These are phyloP conservation scores for Thalassiosira profunda DNA, from an alignment of 108 stramenopile species.

Conservation along the genomic window DNA sequence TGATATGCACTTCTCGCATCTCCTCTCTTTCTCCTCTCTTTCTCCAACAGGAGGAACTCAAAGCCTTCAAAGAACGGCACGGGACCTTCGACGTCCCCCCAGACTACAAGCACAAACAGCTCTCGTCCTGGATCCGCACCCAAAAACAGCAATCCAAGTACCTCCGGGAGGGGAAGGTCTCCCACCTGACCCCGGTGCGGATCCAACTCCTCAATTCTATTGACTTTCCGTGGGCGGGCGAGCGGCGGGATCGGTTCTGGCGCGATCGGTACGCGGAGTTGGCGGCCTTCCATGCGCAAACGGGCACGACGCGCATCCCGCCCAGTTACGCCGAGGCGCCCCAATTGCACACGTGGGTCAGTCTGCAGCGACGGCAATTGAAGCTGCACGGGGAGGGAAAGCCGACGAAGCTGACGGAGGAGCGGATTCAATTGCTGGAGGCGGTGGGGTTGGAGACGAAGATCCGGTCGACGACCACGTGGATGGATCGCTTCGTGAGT, in stretches of 20 bases:
- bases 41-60: constrained; percentile 31
- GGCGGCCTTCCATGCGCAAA: constrained; percentile 24
- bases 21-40: background rate
- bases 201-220: constrained; percentile 52
- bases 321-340: constrained; percentile 26
- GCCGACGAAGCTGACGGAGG: constrained; percentile 38
- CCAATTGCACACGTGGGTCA: constrained; percentile 33
- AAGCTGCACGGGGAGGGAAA: constrained; percentile 54
- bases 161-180: constrained; percentile 47
- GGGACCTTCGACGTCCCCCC: constrained; percentile 47
- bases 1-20: background rate
- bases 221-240: constrained; percentile 57
- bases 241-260: constrained; percentile 46
- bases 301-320: constrained; percentile 22
- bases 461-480: constrained; percentile 34
- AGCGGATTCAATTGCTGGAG: constrained; percentile 29
- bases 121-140: constrained; percentile 62
- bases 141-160: constrained; percentile 69
- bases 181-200: constrained; percentile 57
- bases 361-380: constrained; percentile 29
- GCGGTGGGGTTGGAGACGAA: constrained; percentile 27
- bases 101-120: constrained; percentile 36
- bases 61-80: constrained; percentile 22
- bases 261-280: constrained; percentile 31
- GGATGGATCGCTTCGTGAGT: constrained; percentile 38